Percentiles rank a stretch among this genome's conserved stretches.
These are phyloP conservation scores for Candida glaebosa DNA, from an alignment of 805 yeast species.

Conservation along the genomic window DNA sequence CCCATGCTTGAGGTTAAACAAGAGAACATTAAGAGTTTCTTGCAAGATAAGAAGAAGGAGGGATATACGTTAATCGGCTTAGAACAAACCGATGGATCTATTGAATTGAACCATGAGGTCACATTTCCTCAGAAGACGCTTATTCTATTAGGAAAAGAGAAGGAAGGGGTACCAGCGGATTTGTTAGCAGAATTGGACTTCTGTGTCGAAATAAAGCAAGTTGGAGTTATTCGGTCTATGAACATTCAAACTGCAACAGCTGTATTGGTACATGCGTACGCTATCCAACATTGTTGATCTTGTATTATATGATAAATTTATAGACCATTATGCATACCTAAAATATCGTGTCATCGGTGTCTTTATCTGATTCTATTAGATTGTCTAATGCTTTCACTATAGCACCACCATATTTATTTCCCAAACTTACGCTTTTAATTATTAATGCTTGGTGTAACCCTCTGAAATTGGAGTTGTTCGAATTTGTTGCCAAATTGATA, in stretches of 20 bases:
- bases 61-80: constrained; percentile 88
- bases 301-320: neutral
- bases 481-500: constrained; percentile 55
- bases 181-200: constrained; percentile 76
- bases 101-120: constrained; percentile 58
- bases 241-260: constrained; percentile 97
- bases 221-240: constrained; percentile 92
- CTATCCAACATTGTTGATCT: constrained; percentile 56
- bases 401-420: constrained; percentile 56
- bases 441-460: constrained; percentile 52
- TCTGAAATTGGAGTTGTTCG: constrained; percentile 43
- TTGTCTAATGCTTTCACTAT: constrained; percentile 59
- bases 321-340: too few species aligned
- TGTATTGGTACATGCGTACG: constrained; percentile 86
- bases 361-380: constrained; percentile 39
- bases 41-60: constrained; percentile 58
- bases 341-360: constrained; percentile 26
- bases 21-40: constrained; percentile 49
- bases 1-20: constrained; percentile 78
- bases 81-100: constrained; percentile 91
- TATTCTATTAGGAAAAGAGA: constrained; percentile 78
- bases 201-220: constrained; percentile 88
- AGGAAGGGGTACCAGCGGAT: constrained; percentile 89
- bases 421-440: constrained; percentile 52
- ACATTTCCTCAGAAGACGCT: constrained; percentile 78